These are phyloP conservation scores for Lipomyces orientalis DNA, from an alignment of 805 yeast species.

Conservation along the genomic window DNA sequence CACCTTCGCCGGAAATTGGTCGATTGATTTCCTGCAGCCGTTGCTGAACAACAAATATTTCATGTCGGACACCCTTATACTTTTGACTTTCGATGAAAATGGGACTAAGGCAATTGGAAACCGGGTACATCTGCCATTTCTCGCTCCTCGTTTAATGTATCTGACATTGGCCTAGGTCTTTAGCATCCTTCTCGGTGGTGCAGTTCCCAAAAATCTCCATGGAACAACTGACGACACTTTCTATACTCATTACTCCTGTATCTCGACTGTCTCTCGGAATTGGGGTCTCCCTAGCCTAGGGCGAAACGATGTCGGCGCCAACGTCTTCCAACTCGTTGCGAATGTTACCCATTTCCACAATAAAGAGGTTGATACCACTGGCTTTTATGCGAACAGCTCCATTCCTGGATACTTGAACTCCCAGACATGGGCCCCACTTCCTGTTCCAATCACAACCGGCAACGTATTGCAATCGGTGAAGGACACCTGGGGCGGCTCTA, in stretches of 20 bases:
- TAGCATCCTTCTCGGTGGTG: conserved; percentile 57
- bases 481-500: background rate
- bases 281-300: conserved; percentile 58
- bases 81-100: conserved; percentile 59
- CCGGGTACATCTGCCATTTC: conserved; percentile 41
- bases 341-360: conserved; percentile 39
- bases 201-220: conserved; percentile 48
- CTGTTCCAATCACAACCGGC: background rate
- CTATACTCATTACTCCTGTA: conserved; percentile 59
- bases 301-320: conserved; percentile 57
- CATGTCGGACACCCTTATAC: conserved; percentile 53
- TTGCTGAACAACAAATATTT: conserved; percentile 52
- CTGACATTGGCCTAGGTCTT: conserved; percentile 37
- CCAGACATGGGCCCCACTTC: background rate
- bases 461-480: background rate
- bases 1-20: conserved; percentile 55
- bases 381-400: conserved; percentile 30
- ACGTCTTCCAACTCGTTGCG: conserved; percentile 54
- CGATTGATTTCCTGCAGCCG: conserved; percentile 53
- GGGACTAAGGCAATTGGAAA: conserved; percentile 53
- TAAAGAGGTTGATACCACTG: conserved; percentile 17
- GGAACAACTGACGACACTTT: conserved; percentile 56
- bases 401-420: conserved; percentile 30
- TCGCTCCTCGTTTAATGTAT: no score
- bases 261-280: conserved; percentile 57